A percentile compares a stretch with the other conserved stretches of the same genome.
These are phyloP conservation scores for Ophiosphaerella herpotricha DNA, from an alignment of 2,329 filamentous ascomycete species.

Conservation along the genomic window DNA sequence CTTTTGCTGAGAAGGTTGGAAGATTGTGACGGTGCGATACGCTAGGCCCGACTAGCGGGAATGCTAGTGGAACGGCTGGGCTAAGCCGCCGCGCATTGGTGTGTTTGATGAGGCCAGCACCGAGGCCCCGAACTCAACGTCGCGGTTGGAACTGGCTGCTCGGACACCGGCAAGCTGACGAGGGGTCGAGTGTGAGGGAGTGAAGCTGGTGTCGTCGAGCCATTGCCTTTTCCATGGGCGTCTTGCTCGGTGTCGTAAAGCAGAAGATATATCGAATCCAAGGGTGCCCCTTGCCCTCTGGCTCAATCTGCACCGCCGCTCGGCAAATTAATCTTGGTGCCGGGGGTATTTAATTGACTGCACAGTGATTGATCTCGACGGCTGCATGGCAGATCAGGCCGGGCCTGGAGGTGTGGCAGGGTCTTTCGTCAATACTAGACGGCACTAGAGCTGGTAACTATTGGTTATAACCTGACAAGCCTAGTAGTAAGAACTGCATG, in stretches of 20 bases:
- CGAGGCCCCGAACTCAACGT: slow-evolving; percentile 5
- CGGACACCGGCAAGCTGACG: too few relatives aligned
- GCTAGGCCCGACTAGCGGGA: slow-evolving; percentile 12
- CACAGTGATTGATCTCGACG: slow-evolving; percentile 2
- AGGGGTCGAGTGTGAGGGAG: too few relatives aligned
- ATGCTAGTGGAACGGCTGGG: not conserved
- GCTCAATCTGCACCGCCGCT: not conserved
- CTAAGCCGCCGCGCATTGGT: slow-evolving; percentile 9
- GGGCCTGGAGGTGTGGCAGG: slow-evolving; percentile 3
- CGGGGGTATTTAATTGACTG: not conserved
- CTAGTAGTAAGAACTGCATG: too few relatives aligned
- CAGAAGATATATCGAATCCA: too few relatives aligned
- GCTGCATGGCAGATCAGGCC: slow-evolving; percentile 10
- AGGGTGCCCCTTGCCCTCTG: too few relatives aligned
- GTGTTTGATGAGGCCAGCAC: slow-evolving; percentile 18
- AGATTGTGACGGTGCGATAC: slow-evolving; percentile 25
- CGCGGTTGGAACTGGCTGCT: not conserved
- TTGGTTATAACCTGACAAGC: too few relatives aligned
- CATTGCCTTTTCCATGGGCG: too few relatives aligned
- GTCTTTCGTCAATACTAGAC: not conserved
- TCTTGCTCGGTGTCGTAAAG: too few relatives aligned
- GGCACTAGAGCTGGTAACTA: not conserved
- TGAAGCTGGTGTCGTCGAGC: too few relatives aligned
- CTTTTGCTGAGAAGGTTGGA: slow-evolving; percentile 32
- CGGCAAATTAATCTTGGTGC: slow-evolving; percentile 1